Percentiles rank a stretch among this genome's conserved stretches.
Evolutionary conservation across 23 red algal species (phyloP).

Genomic region (Pyropia yezoensis): DNA sequence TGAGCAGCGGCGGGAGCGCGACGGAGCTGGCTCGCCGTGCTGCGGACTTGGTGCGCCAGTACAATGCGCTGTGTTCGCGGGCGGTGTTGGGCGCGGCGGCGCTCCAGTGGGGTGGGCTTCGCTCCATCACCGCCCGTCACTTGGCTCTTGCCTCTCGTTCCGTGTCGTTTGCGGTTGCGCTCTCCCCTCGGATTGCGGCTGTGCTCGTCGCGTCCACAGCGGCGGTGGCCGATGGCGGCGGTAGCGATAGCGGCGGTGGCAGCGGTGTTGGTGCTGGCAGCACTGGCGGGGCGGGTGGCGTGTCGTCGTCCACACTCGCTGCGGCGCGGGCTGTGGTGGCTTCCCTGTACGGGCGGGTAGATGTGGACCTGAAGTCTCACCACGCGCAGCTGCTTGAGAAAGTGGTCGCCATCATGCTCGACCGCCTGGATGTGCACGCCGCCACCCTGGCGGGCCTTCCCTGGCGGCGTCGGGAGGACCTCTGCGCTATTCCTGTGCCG

Average conservation of each 20-base stretch:
- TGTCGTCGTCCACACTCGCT: no score
- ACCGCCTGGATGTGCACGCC: conserved; percentile 52
- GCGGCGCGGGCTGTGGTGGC: no score
- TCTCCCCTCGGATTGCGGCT: background rate
- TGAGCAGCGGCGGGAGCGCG: conserved; percentile 17
- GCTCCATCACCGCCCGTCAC: conserved; percentile 73
- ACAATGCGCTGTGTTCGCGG: conserved; percentile 32
- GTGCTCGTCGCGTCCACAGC: background rate
- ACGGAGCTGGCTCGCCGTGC: conserved; percentile 41
- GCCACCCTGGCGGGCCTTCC: conserved; percentile 33
- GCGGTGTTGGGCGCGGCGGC: conserved; percentile 46
- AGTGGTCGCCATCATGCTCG: conserved; percentile 60
- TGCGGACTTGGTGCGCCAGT: conserved; percentile 35
- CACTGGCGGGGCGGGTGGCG: no score
- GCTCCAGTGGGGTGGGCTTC: conserved; percentile 58
- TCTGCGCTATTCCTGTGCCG: conserved; percentile 43
- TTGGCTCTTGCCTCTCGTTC: conserved; percentile 51
- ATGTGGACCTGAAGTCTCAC: conserved; percentile 39
- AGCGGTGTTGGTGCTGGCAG: background rate
- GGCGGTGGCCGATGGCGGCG: conserved; percentile 14
- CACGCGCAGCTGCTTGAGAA: conserved; percentile 59
- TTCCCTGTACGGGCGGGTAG: conserved; percentile 2
- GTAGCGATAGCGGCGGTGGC: background rate
- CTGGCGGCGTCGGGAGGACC: conserved; percentile 38
- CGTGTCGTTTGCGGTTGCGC: conserved; percentile 26